Evolutionary conservation across 768 basidiomycete genomes (phyloP).

Genomic region (Auricularia sp.): DNA sequence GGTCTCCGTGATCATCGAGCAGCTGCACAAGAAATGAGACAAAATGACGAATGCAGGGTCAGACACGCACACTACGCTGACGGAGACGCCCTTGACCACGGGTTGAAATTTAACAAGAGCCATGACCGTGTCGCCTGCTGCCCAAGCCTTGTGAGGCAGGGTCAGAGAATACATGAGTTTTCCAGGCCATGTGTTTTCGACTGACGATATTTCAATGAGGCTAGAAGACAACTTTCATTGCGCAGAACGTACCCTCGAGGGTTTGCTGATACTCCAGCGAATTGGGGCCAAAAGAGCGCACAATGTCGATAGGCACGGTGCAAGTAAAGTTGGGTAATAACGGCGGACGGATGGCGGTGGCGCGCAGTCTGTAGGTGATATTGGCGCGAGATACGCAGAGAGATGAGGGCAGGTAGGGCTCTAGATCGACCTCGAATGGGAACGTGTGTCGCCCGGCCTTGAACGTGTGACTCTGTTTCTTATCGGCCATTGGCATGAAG

Average conservation of each 20-base stretch:
- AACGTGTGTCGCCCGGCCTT: slow-evolving; percentile 93
- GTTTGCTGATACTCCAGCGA: slow-evolving; percentile 94
- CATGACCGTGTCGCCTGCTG: slow-evolving; percentile 75
- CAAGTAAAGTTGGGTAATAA: slow-evolving; percentile 58
- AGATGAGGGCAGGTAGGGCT: slow-evolving; percentile 75
- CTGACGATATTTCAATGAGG: slow-evolving; percentile 13
- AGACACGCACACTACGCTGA: slow-evolving; percentile 27
- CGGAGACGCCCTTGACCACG: slow-evolving; percentile 69
- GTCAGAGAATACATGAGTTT: slow-evolving; percentile 95
- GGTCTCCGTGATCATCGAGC: slow-evolving; percentile 1
- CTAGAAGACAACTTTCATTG: not conserved
- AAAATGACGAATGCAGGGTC: not conserved
- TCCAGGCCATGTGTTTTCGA: slow-evolving; percentile 94
- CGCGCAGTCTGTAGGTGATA: slow-evolving; percentile 83
- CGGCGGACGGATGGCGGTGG: slow-evolving; percentile 68
- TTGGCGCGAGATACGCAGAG: slow-evolving; percentile 30
- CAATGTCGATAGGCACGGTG: slow-evolving; percentile 48
- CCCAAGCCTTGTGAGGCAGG: slow-evolving; percentile 93
- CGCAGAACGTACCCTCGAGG: slow-evolving; percentile 38
- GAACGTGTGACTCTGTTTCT: slow-evolving; percentile 71
- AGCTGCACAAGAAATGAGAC: not conserved
- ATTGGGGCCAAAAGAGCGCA: slow-evolving; percentile 66
- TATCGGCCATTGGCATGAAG: slow-evolving; percentile 71
- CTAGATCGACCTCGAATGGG: slow-evolving; percentile 82
- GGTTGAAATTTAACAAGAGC: slow-evolving; percentile 82